Evolutionary conservation across 1,284 basidiomycete species (phyloP).

Genomic region (Fomitiporia mediterranea): DNA sequence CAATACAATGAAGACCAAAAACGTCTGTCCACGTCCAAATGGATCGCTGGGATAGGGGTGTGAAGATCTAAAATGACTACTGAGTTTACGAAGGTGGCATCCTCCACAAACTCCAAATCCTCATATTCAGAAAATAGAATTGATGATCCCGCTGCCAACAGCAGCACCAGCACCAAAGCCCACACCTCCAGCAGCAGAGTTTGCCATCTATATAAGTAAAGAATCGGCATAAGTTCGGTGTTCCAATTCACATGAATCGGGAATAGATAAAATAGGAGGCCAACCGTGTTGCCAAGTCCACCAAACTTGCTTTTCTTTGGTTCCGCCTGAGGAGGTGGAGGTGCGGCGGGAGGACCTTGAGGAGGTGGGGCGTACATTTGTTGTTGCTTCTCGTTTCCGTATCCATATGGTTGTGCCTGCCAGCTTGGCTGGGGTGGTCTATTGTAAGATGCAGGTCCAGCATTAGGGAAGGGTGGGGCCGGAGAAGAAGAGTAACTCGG

Average conservation of each 20-base stretch:
- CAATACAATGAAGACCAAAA: no score
- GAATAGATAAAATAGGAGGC: constrained; percentile 20
- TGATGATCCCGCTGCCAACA: constrained; percentile 41
- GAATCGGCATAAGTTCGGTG: constrained; percentile 1
- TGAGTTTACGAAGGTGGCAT: no score
- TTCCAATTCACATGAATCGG: no score
- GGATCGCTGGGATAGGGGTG: no score
- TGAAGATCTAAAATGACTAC: no score
- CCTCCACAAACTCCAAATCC: no score
- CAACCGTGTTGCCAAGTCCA: constrained; percentile 52
- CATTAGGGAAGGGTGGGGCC: constrained; percentile 21
- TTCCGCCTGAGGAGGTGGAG: constrained; percentile 34
- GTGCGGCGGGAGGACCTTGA: constrained; percentile 25
- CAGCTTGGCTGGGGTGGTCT: constrained; percentile 25
- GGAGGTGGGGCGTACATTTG: constrained; percentile 26
- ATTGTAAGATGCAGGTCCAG: constrained; percentile 13
- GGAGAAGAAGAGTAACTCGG: constrained; percentile 21
- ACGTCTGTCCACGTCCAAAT: no score
- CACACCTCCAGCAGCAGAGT: constrained; percentile 54
- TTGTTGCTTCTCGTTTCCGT: constrained; percentile 24
- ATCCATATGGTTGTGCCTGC: constrained; percentile 21
- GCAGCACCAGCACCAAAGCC: constrained; percentile 62
- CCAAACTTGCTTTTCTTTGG: constrained; percentile 60
- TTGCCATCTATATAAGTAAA: constrained; percentile 41
- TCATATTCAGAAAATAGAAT: constrained; percentile 44